These are phyloP conservation scores for Cladosporium velox DNA, from an alignment of 2,329 filamentous ascomycete species.

Conservation along the genomic window DNA sequence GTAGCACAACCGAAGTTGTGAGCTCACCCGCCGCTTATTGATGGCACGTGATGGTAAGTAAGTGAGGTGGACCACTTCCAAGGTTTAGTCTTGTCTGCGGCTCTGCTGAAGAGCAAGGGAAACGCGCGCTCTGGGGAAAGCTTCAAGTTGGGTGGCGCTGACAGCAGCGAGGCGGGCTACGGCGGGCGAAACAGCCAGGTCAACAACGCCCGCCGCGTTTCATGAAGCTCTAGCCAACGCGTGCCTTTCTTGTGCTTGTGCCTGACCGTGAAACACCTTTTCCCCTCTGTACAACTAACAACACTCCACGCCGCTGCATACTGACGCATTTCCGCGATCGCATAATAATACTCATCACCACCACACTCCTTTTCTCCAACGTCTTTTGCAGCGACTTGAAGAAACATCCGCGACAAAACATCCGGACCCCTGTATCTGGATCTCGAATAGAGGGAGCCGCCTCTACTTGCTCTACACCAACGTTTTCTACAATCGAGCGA, in stretches of 20 bases:
- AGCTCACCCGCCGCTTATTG: not conserved
- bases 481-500: not conserved
- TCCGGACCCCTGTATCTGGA: slow-evolving; percentile 19
- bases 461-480: not conserved
- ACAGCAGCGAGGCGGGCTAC: not conserved
- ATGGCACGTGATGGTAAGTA: slow-evolving; percentile 8
- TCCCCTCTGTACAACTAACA: not conserved
- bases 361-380: not conserved
- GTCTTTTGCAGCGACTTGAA: slow-evolving; percentile 3
- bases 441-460: slow-evolving; percentile 1
- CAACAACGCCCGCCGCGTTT: slow-evolving; percentile 13
- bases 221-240: slow-evolving; percentile 16
- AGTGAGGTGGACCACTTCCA: not conserved
- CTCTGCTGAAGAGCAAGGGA: slow-evolving; percentile 1
- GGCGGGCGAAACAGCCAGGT: not conserved
- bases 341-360: slow-evolving; percentile 3
- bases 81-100: not conserved
- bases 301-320: slow-evolving; percentile 6
- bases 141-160: not conserved
- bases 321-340: slow-evolving; percentile 7
- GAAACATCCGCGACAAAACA: not conserved
- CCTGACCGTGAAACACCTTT: not conserved
- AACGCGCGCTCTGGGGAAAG: slow-evolving; percentile 4
- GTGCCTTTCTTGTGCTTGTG: slow-evolving; percentile 10
- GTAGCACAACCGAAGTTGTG: not conserved